These are phyloP conservation scores for Colletotrichum cereale DNA, from an alignment of 2,329 filamentous ascomycete genomes.

Conservation along the genomic window DNA sequence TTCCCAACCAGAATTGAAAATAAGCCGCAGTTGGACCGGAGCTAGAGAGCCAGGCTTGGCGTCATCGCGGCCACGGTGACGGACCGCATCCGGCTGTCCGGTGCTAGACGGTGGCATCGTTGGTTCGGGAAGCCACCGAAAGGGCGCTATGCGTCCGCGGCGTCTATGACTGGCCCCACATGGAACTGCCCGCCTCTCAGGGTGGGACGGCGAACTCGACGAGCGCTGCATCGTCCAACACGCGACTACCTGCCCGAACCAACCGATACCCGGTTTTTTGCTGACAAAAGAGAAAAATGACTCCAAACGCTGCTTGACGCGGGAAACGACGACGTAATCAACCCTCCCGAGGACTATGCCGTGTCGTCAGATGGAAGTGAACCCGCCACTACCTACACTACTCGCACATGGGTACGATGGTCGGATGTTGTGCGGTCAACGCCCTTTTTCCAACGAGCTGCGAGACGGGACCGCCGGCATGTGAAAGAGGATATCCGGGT, in stretches of 20 bases:
- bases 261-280: neutral
- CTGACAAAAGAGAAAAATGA: neutral
- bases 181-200: neutral
- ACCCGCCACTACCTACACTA: neutral
- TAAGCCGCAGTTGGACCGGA: neutral
- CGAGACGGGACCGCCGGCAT: neutral
- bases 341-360: neutral
- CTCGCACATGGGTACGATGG: too few relatives aligned
- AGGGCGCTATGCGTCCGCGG: neutral
- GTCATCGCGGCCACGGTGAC: neutral
- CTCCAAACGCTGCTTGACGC: neutral
- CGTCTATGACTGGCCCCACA: neutral
- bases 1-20: conserved; percentile 13
- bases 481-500: conserved; percentile 1
- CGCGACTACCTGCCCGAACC: neutral
- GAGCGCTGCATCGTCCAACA: neutral
- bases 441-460: neutral
- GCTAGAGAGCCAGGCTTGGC: conserved; percentile 7
- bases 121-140: neutral
- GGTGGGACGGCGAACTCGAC: neutral
- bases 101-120: neutral
- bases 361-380: neutral
- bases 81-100: neutral
- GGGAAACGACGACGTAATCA: neutral
- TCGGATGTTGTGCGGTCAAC: neutral